Evolutionary conservation across 805 yeast species (phyloP), one percentile per base, ranked within the genome.

Genomic region (Tetrapisispora pingtungensis): DNA sequence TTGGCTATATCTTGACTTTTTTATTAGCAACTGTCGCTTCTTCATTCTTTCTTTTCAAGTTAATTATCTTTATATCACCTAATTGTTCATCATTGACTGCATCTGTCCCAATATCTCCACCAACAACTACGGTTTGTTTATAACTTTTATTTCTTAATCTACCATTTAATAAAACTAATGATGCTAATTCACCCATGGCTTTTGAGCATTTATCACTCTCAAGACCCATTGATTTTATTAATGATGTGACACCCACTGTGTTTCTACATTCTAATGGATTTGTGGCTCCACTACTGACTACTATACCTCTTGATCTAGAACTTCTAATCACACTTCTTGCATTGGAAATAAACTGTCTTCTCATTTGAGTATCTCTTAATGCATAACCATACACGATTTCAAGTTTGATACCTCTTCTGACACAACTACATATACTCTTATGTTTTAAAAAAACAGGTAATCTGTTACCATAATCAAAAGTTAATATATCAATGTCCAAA

Each of bases 401-500:
- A 50, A 93, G 75, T 51, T 78, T 78, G 22, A 87, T 74, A 2
- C 97, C 97, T 41, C 87, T 75, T 17, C 81, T 81, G 3, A 85
- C 71, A 1, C 95, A 96, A 35, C 87, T 78, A 36, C 96, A 84
- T 8, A 87, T 72, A 1, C 86, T 78, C 54, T 88, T 87, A 65
- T 88, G 96, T 54, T 83, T 83, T 51, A 93, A 66, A 58, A 79
- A 85, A 49, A 77, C 80, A 0, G 95, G 90, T 40, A 87, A 64
- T 46, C 85, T 74, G 36, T 71, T 68, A 22, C 74, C 65, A 59
- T 82, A 74, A 43, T 83, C 79, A 44, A 93, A 72, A 1, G 96
- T 78, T 17, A 93, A 74, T 22, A 93, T 48, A 64, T 93, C 97
- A 36, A 89, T 71, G 47, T 88, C 96, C 38, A 88, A 67, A 46